Base-by-base conservation (phyloP, 2,329 filamentous ascomycete genomes). In the Plectosphaerella sp. region DNA sequence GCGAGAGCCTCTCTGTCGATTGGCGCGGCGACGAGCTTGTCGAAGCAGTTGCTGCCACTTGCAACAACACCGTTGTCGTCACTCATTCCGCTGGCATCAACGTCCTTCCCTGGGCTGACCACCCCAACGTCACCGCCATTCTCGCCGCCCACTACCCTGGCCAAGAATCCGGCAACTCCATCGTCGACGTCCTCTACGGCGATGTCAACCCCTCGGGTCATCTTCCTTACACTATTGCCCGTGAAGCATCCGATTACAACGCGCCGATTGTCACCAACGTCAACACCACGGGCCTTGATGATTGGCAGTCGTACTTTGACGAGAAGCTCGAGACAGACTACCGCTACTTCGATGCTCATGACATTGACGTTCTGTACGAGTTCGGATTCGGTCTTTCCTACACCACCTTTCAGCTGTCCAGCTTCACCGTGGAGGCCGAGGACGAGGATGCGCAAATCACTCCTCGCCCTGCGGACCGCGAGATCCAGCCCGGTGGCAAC, bases 81-180 rank as follows among this genome's bases (percentile, higher is more conserved):
- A 48, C 48, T 3, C 52, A 53, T 11, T 50, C 48, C 20, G 52
- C 42, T 15, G 46, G 46, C 16, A 37, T 48, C 18, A 48, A 48
- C 33, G 28, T 48, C 9, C 24, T 48, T n/a, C 46, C 46, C 6
- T 48, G 35, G n/a, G 43, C 37, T 92, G 80, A 90, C 50, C 69
- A 86, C 4, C 82, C 86, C 4, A 81, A 79, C 43, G 79, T 94
- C 52, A 87, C 88, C 61, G 86, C 84, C 1, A 84, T 92, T 1
- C 61, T 93, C 8, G 78, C 89, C 48, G 88, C 88, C 35, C 86
- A 91, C 60, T 75, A 92, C 1, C 89, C 89, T 0, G 88, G 89
- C 1, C 80, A 92, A 63, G 88, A 93, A 64, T 89, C 85, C 49
- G 89, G 89, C 7, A 86, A 88, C 55, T 86, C 88, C 0, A 73